These are phyloP conservation scores for Hortaea sp. DNA, from an alignment of 2,329 filamentous ascomycete species.

Conservation along the genomic window DNA sequence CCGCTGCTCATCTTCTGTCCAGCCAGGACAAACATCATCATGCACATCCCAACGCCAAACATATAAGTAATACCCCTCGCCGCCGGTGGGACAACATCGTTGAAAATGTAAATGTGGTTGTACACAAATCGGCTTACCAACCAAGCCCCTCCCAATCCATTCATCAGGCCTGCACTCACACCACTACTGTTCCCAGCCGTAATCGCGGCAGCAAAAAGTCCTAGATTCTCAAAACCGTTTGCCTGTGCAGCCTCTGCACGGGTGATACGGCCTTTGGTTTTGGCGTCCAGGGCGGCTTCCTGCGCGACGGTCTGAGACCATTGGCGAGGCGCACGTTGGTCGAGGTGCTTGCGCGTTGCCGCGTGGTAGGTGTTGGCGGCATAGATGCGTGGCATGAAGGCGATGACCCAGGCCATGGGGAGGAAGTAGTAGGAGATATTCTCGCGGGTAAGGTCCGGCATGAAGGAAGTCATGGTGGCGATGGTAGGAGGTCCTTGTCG, in stretches of 20 bases:
- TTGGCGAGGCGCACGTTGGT: conserved; percentile 19
- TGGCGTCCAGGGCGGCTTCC: conserved; percentile 23
- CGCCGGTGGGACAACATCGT: conserved; percentile 9
- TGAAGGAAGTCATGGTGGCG: conserved; percentile 11
- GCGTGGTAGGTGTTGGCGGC: conserved; percentile 13
- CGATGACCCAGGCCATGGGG: conserved; percentile 23
- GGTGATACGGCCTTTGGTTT: conserved; percentile 24
- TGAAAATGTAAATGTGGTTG: conserved; percentile 20
- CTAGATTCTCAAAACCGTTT: conserved; percentile 32
- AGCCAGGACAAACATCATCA: conserved; percentile 18
- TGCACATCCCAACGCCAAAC: conserved; percentile 13
- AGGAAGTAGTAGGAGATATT: conserved; percentile 22
- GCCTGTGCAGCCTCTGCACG: conserved; percentile 28
- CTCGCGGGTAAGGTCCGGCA: conserved; percentile 11
- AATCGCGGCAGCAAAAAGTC: conserved; percentile 29
- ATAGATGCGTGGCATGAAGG: conserved; percentile 27
- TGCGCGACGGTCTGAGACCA: conserved; percentile 16
- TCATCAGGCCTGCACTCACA: conserved; percentile 18
- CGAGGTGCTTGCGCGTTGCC: conserved; percentile 8
- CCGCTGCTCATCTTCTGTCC: conserved; percentile 13
- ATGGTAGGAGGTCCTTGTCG: neutral
- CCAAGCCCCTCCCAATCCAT: conserved; percentile 19
- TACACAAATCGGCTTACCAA: conserved; percentile 19
- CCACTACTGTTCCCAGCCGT: conserved; percentile 29
- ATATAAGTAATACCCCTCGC: conserved; percentile 15